phyloP scores from a whole-genome alignment of 2,329 filamentous ascomycete species.

The Ophiostoma sp. region DNA sequence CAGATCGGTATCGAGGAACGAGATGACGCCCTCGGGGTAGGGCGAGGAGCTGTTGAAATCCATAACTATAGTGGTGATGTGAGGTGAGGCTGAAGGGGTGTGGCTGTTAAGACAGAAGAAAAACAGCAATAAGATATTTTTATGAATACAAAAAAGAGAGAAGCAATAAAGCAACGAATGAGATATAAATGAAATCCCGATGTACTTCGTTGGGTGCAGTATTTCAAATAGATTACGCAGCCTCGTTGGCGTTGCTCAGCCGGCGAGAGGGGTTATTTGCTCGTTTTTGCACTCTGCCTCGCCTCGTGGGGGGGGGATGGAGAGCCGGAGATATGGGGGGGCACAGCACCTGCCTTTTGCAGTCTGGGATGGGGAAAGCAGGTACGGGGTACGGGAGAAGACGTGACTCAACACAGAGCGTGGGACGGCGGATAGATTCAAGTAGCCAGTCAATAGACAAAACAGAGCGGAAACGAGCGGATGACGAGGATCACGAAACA shows the following conservation, averaged over 20 bases:
- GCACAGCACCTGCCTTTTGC: constrained; percentile 1
- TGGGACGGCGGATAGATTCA: background rate
- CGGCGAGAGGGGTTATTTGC: background rate
- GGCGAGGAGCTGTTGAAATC: constrained; percentile 62
- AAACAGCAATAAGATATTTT: too few species aligned
- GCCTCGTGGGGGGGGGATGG: constrained; percentile 1
- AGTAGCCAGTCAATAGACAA: background rate
- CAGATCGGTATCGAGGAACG: constrained; percentile 74
- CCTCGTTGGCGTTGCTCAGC: background rate
- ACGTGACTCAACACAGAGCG: background rate
- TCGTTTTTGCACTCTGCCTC: constrained; percentile 3
- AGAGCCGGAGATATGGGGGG: constrained; percentile 1
- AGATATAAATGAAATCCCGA: too few species aligned
- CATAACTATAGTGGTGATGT: constrained; percentile 39
- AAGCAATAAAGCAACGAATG: too few species aligned
- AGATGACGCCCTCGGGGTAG: constrained; percentile 71
- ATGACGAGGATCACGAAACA: background rate
- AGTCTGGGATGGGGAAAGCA: background rate
- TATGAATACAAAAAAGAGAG: too few species aligned
- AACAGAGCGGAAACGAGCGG: background rate
- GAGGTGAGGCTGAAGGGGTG: background rate
- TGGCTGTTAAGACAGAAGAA: background rate
- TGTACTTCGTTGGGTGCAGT: too few species aligned
- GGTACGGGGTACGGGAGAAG: background rate
- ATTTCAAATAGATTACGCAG: background rate